Base-by-base conservation (phyloP, 495 filamentous ascomycete species). In the Hypoxylon trugodes region DNA sequence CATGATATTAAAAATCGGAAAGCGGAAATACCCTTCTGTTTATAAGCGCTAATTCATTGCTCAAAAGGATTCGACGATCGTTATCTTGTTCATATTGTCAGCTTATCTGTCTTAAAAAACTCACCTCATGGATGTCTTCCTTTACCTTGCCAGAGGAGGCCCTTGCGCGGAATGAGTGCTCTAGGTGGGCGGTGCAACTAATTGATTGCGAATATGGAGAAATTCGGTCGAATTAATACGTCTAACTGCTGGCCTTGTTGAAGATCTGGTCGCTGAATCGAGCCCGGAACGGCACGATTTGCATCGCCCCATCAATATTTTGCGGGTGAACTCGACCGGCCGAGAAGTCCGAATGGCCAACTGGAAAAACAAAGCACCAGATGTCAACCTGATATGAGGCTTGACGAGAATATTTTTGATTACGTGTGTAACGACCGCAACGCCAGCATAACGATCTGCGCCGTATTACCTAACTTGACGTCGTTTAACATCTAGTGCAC, bases 121-220 rank as follows among this genome's bases (percentile, higher is more conserved):
- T 47, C 10, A 46, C 30, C 8, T 45, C 22, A 7, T 46, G 18
- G 24, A 19, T 41, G 30, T 45, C 40, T 22, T 36, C 28, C 21
- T 30, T 32, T 4, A 25, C 15, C 24, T 33, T 21, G 21, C 37
- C 10, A 13, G 30, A 10, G 16, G 36, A 18, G 28, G 38, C 15
- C 55, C 55, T 21, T 47, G 32, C 13, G 8, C 6, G 16, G 22
- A 42, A 38, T 1, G 28, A 48, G 25, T 28, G n/a, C n/a, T n/a
- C n/a, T n/a, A n/a, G 32, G 32, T 16, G 38, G 43, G 35, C 42
- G 12, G 42, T 55, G 49, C 38, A 53, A 48, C 28, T 41, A 53
- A 48, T 10, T 41, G 33, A 26, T 32, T n/a, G 22, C 19, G 15
- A 7, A 41, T 13, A 28, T 12, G 38, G 30, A 41, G 42, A 15